Evolutionary conservation across 331 rosid genomes (phyloP).

Genomic region (Quercus lobata): DNA sequence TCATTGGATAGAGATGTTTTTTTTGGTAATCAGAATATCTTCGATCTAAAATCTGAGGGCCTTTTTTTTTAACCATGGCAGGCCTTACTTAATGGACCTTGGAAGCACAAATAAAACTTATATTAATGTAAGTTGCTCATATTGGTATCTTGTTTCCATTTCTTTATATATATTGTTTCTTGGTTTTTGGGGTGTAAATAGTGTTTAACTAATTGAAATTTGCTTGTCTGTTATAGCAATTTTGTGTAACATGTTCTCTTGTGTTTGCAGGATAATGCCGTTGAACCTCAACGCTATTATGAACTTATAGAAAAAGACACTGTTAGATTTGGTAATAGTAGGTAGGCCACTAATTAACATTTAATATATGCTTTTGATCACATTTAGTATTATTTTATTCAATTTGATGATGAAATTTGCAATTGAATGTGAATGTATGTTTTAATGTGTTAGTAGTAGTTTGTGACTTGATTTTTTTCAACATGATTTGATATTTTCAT

Average conservation of each 20-base stretch:
- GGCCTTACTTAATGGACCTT: constrained; percentile 98
- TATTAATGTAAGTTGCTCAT: constrained; percentile 60
- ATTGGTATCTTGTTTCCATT: constrained; percentile 5
- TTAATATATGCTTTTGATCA: constrained; percentile 1
- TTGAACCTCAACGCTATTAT: constrained; percentile 93
- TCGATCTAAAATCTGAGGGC: constrained; percentile 22
- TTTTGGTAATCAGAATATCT: not conserved
- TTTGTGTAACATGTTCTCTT: constrained; percentile 10
- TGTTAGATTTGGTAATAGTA: constrained; percentile 88
- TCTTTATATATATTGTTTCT: not conserved
- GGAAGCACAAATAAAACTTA: constrained; percentile 99
- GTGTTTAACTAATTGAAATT: constrained; percentile 1
- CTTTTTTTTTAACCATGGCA: constrained; percentile 17
- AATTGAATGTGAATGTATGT: not conserved
- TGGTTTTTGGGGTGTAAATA: constrained; percentile 6
- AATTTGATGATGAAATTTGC: not conserved
- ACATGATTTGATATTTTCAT: not conserved
- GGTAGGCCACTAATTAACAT: constrained; percentile 45
- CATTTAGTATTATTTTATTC: constrained; percentile 1
- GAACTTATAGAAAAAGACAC: constrained; percentile 92
- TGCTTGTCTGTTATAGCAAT: constrained; percentile 1
- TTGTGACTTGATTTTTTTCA: not conserved
- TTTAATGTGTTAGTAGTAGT: not conserved
- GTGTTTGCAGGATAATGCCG: constrained; percentile 67
- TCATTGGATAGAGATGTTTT: not conserved